Conservation (phyloP, 148 eudicot genomes). For the Nepenthes mirabilis region DNA sequence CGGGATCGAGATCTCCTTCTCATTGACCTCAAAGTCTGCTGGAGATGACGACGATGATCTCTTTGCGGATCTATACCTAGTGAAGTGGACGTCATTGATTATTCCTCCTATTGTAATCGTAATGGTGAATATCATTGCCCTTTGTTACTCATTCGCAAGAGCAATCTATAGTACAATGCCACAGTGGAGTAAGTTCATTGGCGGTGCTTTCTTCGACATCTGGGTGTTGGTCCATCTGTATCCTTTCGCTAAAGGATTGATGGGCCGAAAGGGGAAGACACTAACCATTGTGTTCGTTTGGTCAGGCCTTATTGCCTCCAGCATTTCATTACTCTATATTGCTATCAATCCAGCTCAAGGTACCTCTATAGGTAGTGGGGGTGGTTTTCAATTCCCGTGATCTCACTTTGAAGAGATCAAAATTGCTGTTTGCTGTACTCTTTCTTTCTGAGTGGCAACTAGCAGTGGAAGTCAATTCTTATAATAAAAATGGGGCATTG, state of each 20-base stretch:
- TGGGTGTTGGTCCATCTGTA: constrained; percentile 35
- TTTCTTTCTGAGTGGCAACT: no score
- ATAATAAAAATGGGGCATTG: no score
- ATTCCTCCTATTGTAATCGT: constrained; percentile 88
- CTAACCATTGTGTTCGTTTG: constrained; percentile 38
- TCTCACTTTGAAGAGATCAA: no score
- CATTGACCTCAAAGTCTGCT: constrained; percentile 63
- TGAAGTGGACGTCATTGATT: constrained; percentile 84
- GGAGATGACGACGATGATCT: constrained; percentile 59
- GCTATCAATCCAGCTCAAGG: constrained; percentile 18
- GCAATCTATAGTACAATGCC: constrained; percentile 35
- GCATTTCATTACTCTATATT: constrained; percentile 29
- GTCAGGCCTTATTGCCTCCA: constrained; percentile 34
- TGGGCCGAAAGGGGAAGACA: constrained; percentile 37
- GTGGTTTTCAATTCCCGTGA: constrained; percentile 23
- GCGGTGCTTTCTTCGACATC: constrained; percentile 40
- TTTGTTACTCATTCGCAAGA: constrained; percentile 42
- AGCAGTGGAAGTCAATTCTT: no score
- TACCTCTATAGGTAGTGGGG: neutral
- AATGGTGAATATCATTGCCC: constrained; percentile 59
- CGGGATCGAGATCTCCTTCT: constrained; percentile 76
- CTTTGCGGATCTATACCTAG: constrained; percentile 63
- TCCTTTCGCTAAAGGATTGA: constrained; percentile 39
- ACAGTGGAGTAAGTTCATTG: constrained; percentile 65
- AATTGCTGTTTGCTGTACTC: neutral